Evolutionary conservation across 345 rosid genomes (phyloP).

Genomic region (Chamaenerion angustifolium): DNA sequence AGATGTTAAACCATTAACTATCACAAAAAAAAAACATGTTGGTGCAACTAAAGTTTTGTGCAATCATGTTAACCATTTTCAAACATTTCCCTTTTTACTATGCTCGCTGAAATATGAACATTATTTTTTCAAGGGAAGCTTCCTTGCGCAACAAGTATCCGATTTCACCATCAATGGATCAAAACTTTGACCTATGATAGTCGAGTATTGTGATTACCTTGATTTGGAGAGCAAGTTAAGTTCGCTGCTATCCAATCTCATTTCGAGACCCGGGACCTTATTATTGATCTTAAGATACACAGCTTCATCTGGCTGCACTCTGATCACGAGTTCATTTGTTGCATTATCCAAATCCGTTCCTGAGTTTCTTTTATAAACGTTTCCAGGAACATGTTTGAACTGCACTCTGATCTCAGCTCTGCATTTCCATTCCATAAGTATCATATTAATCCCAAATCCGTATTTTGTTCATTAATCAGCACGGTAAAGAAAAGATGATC

Average conservation of each 20-base stretch:
- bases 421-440: slow-evolving; percentile 1
- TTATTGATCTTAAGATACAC: slow-evolving; percentile 42
- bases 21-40: too few relatives aligned
- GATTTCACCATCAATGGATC: background rate
- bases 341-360: slow-evolving; percentile 30
- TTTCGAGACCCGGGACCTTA: slow-evolving; percentile 42
- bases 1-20: too few relatives aligned
- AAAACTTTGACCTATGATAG: too few relatives aligned
- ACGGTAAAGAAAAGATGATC: background rate
- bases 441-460: too few relatives aligned
- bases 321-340: slow-evolving; percentile 40
- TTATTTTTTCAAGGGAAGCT: too few relatives aligned
- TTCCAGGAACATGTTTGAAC: slow-evolving; percentile 42
- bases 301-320: slow-evolving; percentile 40
- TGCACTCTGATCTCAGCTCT: slow-evolving; percentile 47
- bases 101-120: too few relatives aligned
- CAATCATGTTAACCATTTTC: too few relatives aligned
- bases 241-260: slow-evolving; percentile 35
- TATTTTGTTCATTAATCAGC: too few relatives aligned
- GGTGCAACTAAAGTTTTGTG: too few relatives aligned
- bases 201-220: slow-evolving; percentile 12
- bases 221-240: slow-evolving; percentile 31
- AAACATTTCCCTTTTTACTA: too few relatives aligned
- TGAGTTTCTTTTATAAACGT: slow-evolving; percentile 22
- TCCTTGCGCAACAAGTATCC: background rate